These are phyloP conservation scores for Botryosphaeria dothidea DNA, from an alignment of 2,329 filamentous ascomycete genomes.

Conservation along the genomic window DNA sequence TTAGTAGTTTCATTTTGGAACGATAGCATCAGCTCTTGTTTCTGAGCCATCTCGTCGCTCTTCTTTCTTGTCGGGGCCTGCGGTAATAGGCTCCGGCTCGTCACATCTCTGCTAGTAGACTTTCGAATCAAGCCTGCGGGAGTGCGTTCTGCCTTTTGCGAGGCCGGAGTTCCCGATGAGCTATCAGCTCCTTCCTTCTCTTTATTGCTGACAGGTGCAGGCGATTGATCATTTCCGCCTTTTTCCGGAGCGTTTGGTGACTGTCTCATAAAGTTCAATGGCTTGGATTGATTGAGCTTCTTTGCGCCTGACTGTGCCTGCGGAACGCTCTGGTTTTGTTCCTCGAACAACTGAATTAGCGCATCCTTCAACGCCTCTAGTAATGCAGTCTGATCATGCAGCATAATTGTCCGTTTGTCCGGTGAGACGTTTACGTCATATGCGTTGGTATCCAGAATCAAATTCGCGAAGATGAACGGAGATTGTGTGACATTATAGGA, in stretches of 20 bases:
- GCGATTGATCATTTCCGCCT: background rate
- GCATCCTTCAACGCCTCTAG: constrained; percentile 79
- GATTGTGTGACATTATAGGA: constrained; percentile 90
- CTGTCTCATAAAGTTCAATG: constrained; percentile 39
- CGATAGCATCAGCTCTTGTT: background rate
- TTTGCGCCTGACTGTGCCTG: constrained; percentile 61
- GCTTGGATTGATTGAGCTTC: constrained; percentile 61
- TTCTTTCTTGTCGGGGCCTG: background rate
- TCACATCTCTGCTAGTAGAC: constrained; percentile 32
- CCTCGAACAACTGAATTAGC: constrained; percentile 76
- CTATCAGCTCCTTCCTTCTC: no score
- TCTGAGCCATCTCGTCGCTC: background rate
- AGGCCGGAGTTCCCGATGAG: no score
- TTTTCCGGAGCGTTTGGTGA: background rate
- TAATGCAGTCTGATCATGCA: constrained; percentile 85
- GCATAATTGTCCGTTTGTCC: constrained; percentile 80
- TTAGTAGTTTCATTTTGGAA: no score
- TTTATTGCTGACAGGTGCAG: background rate
- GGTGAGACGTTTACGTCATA: constrained; percentile 92
- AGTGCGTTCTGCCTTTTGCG: no score
- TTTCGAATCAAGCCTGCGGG: constrained; percentile 34
- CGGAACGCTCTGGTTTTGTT: constrained; percentile 84
- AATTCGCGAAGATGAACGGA: constrained; percentile 92
- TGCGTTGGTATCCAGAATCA: constrained; percentile 84
- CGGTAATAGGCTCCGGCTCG: constrained; percentile 22